These are phyloP conservation scores for Blastocystis sp. DNA, from an alignment of 352 stramenopile genomes.

Conservation along the genomic window DNA sequence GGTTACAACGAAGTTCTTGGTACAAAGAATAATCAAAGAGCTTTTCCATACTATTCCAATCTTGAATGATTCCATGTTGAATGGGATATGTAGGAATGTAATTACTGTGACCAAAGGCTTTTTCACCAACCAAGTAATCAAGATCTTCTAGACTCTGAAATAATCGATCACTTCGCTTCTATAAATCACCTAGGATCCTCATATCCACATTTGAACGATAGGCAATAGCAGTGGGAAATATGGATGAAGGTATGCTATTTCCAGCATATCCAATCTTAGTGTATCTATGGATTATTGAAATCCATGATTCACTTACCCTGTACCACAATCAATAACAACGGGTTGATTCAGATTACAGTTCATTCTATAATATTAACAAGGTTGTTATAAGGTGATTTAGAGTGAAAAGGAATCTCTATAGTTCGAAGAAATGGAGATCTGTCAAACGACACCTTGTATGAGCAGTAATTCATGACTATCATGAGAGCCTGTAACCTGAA, in stretches of 20 bases:
- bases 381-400: background rate
- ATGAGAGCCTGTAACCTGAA: background rate
- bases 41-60: slow-evolving; percentile 92
- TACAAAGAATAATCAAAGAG: slow-evolving; percentile 87
- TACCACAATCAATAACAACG: slow-evolving; percentile 90
- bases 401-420: background rate
- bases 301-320: slow-evolving; percentile 76
- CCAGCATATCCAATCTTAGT: slow-evolving; percentile 92
- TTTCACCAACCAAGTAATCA: slow-evolving; percentile 90
- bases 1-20: slow-evolving; percentile 86
- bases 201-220: slow-evolving; percentile 66
- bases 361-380: background rate
- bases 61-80: slow-evolving; percentile 74
- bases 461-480: background rate
- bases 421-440: background rate
- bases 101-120: slow-evolving; percentile 83
- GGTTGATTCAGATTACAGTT: slow-evolving; percentile 1
- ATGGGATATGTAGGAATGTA: slow-evolving; percentile 86
- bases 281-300: slow-evolving; percentile 75
- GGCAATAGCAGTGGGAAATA: slow-evolving; percentile 89
- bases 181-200: background rate
- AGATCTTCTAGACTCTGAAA: slow-evolving; percentile 86
- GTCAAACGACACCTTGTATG: background rate
- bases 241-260: slow-evolving; percentile 88
- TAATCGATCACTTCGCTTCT: slow-evolving; percentile 73